Percentiles rank a stretch among this genome's conserved stretches.
Conservation (phyloP, 1,139 yeast genomes). For the Geotrichum bryndzae region DNA sequence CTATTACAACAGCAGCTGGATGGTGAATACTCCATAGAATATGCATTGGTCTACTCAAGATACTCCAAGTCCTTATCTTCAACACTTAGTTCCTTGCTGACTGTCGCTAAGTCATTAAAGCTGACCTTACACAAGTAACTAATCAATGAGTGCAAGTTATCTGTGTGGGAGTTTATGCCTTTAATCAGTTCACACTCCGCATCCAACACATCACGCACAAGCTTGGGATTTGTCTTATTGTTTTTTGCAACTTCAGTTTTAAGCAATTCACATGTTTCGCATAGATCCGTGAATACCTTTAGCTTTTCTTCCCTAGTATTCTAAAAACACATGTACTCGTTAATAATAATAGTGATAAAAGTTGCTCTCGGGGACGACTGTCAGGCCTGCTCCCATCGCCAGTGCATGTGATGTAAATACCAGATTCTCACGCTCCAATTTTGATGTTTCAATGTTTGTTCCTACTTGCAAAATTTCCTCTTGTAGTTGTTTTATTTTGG, state of each 20-base stretch:
- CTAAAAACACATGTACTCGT: neutral
- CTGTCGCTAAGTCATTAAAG: slow-evolving; percentile 21
- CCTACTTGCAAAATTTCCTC: slow-evolving; percentile 13
- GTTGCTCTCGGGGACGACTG: neutral
- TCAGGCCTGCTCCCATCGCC: neutral
- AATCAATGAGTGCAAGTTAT: slow-evolving; percentile 30
- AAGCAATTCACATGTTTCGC: slow-evolving; percentile 16
- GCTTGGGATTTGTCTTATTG: slow-evolving; percentile 27
- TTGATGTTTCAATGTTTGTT: slow-evolving; percentile 10
- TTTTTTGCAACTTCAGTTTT: slow-evolving; percentile 24
- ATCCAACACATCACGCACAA: slow-evolving; percentile 13
- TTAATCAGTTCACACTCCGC: slow-evolving; percentile 8
- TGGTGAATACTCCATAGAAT: neutral
- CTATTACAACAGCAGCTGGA: neutral
- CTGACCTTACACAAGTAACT: slow-evolving; percentile 25
- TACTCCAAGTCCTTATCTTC: slow-evolving; percentile 27
- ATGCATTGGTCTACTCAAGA: neutral
- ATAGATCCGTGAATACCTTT: neutral
- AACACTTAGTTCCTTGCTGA: slow-evolving; percentile 28
- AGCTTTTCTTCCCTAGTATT: slow-evolving; percentile 8
- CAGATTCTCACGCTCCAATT: slow-evolving; percentile 12
- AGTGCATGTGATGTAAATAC: neutral
- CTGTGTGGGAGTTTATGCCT: slow-evolving; percentile 27
- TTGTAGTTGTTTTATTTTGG: slow-evolving; percentile 17
- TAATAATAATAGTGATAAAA: neutral